Evolutionary conservation across 352 stramenopile genomes (phyloP).

Genomic region (Phytophthora colocasiae): DNA sequence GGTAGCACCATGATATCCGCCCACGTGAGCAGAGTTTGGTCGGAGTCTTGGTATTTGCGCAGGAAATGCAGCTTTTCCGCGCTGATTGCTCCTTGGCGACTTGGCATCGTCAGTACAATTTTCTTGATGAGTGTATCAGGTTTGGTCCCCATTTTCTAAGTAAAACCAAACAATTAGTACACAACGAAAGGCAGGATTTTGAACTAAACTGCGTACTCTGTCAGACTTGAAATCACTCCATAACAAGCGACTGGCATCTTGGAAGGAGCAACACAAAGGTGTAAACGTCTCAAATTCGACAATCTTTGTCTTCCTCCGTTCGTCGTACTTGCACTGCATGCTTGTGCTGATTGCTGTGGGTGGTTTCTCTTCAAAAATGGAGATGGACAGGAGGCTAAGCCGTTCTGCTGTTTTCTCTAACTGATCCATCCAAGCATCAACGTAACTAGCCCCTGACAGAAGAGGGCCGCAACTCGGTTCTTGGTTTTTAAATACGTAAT

Average conservation of each 20-base stretch:
- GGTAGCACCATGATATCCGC: conserved; percentile 25
- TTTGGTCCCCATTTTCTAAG: conserved; percentile 11
- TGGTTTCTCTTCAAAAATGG: conserved; percentile 5
- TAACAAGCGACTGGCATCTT: conserved; percentile 4
- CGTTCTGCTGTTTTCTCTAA: conserved; percentile 10
- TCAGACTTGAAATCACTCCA: conserved; percentile 19
- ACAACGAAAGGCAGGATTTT: not conserved
- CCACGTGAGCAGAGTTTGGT: conserved; percentile 17
- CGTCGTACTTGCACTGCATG: conserved; percentile 14
- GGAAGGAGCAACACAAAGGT: conserved; percentile 10
- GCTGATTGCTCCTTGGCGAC: conserved; percentile 9
- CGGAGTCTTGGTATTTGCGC: conserved; percentile 15
- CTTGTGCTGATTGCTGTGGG: conserved; percentile 1
- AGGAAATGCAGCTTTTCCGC: conserved; percentile 27
- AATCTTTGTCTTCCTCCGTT: conserved; percentile 11
- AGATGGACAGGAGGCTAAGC: conserved; percentile 1
- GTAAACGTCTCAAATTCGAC: conserved; percentile 29
- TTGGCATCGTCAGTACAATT: conserved; percentile 14
- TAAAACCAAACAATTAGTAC: not conserved
- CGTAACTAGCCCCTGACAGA: not conserved
- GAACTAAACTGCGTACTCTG: conserved; percentile 10
- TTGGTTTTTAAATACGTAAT: conserved; percentile 12
- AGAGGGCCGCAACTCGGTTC: not conserved
- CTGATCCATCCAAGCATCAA: conserved; percentile 11
- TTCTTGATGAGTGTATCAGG: conserved; percentile 21